Conservation (phyloP, 176 grass and related monocot species). For the Aegilops tauschii region DNA sequence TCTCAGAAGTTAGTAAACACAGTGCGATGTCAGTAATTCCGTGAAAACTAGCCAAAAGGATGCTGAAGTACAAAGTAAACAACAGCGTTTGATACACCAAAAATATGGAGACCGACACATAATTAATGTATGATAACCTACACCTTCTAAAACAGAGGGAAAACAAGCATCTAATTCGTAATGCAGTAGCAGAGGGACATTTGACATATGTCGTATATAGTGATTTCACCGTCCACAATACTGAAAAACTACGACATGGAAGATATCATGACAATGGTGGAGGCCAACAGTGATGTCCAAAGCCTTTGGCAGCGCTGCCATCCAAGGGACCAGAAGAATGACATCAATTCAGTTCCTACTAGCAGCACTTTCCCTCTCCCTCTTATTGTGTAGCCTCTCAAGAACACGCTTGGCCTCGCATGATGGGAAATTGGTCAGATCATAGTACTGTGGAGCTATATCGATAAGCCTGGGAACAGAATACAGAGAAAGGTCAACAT, state of each 20-base stretch:
- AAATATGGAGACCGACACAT: not conserved
- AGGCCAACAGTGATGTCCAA: not conserved
- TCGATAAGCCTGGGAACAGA: slow-evolving; percentile 67
- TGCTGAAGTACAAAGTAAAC: not conserved
- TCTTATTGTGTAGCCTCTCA: slow-evolving; percentile 86
- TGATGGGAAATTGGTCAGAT: slow-evolving; percentile 77
- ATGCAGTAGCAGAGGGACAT: slow-evolving; percentile 1
- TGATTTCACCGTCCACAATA: not conserved
- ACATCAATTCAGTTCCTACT: slow-evolving; percentile 43
- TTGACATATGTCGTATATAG: slow-evolving; percentile 7
- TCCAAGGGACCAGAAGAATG: not conserved
- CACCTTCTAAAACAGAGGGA: not conserved
- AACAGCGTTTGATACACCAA: not conserved
- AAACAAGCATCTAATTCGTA: not conserved
- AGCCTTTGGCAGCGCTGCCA: not conserved
- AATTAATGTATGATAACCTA: slow-evolving; percentile 7
- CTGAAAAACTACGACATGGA: not conserved
- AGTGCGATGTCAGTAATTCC: no score
- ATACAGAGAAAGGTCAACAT: not conserved
- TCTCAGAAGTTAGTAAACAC: no score
- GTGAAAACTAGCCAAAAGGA: not conserved
- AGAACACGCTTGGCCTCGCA: slow-evolving; percentile 86
- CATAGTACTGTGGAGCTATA: slow-evolving; percentile 80
- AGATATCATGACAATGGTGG: not conserved
- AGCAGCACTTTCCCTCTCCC: slow-evolving; percentile 63